These are phyloP conservation scores for Gaultheria prostrata DNA, from an alignment of 148 eudicot species.

Conservation along the genomic window DNA sequence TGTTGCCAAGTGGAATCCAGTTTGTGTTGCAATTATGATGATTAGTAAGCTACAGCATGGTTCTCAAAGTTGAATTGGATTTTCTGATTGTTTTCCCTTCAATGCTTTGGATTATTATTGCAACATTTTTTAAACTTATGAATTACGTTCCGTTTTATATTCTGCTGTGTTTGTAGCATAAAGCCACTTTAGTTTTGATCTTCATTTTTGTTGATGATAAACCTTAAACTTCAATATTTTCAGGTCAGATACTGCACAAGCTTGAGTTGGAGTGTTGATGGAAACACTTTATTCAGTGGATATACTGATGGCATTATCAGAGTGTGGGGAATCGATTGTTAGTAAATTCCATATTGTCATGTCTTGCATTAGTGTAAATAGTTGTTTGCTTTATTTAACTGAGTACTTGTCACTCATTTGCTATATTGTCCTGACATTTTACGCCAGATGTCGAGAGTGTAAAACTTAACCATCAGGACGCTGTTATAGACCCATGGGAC, in stretches of 20 bases:
- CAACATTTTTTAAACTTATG: neutral
- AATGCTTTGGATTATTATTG: neutral
- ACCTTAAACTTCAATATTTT: neutral
- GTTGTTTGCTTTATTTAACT: too few relatives aligned
- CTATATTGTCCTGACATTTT: too few relatives aligned
- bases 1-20: neutral
- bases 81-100: neutral
- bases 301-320: constrained; percentile 5
- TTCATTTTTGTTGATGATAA: neutral
- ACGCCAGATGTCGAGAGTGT: too few relatives aligned
- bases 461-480: too few relatives aligned
- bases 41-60: neutral
- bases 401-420: too few relatives aligned
- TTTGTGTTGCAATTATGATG: neutral
- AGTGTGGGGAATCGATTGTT: constrained; percentile 10
- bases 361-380: too few relatives aligned
- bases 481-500: too few relatives aligned
- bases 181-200: neutral
- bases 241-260: constrained; percentile 6
- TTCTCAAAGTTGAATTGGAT: neutral
- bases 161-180: neutral
- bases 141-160: neutral
- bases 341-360: neutral
- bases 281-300: constrained; percentile 11
- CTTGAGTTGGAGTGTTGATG: constrained; percentile 13